A percentile compares a stretch with the other conserved stretches of the same genome.
Conservation (phyloP, 768 basidiomycete genomes). For the Leccinum sublutescens region DNA sequence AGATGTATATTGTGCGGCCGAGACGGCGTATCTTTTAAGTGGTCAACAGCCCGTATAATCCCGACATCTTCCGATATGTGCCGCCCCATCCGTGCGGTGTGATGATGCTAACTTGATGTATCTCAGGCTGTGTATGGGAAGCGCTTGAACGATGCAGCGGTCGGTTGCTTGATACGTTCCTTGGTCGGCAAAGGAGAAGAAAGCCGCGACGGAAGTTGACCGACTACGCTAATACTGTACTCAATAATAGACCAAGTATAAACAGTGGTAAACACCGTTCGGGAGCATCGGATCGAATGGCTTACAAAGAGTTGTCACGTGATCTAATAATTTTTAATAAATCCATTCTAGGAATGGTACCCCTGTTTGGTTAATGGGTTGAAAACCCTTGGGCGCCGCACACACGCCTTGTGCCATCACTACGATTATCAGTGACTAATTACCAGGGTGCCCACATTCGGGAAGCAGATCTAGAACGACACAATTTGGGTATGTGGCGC, state of each 20-base stretch:
- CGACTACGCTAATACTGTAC: neutral
- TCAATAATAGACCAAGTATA: neutral
- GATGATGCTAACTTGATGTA: neutral
- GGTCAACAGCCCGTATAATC: slow-evolving; percentile 17
- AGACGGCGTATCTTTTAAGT: slow-evolving; percentile 21
- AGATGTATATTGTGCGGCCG: neutral
- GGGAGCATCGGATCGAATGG: neutral
- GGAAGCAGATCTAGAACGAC: slow-evolving; percentile 5
- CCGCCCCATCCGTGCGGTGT: slow-evolving; percentile 5
- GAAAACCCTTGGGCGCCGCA: slow-evolving; percentile 2
- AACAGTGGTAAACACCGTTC: neutral
- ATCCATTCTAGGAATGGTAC: neutral
- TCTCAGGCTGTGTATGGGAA: neutral
- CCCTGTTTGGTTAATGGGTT: slow-evolving; percentile 2
- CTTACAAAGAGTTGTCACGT: slow-evolving; percentile 4
- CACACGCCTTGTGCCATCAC: slow-evolving; percentile 7
- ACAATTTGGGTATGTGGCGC: slow-evolving; percentile 2
- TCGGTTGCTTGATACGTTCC: neutral
- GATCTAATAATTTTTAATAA: neutral
- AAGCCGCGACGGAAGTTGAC: neutral
- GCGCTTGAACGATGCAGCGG: neutral
- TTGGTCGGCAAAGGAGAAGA: neutral
- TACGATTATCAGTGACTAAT: slow-evolving; percentile 13
- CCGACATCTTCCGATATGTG: slow-evolving; percentile 26
- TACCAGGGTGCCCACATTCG: neutral